These are phyloP conservation scores for Bathelium albidoporum DNA, from an alignment of 495 filamentous ascomycete species.

Conservation along the genomic window DNA sequence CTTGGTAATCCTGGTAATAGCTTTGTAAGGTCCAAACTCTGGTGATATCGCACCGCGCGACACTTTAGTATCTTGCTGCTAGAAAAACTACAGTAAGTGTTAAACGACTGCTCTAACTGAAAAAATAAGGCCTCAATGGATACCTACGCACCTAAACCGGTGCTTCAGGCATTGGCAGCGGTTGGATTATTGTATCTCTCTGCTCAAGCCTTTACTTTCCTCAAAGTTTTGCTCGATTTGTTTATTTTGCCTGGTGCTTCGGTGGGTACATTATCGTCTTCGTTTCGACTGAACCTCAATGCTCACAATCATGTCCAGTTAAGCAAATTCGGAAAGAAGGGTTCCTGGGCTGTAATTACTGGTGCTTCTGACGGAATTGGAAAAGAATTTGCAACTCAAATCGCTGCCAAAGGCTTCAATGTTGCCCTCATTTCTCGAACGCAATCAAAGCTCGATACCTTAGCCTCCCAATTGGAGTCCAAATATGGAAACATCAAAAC, in stretches of 20 bases:
- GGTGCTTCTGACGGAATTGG: constrained; percentile 95
- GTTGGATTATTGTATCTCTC: constrained; percentile 42
- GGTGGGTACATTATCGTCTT: constrained; percentile 32
- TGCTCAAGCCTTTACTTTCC: constrained; percentile 47
- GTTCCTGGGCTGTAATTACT: constrained; percentile 89
- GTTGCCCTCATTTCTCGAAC: constrained; percentile 89
- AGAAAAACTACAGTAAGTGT: too few relatives aligned
- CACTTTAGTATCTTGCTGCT: too few relatives aligned
- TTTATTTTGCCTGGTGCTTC: constrained; percentile 64
- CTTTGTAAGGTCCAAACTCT: too few relatives aligned
- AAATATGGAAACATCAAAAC: constrained; percentile 54
- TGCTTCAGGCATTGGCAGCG: constrained; percentile 18
- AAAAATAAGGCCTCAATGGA: constrained; percentile 3
- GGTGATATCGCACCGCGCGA: too few relatives aligned
- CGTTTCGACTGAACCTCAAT: neutral
- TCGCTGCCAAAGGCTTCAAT: constrained; percentile 88
- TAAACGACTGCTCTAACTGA: neutral
- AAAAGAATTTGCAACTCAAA: constrained; percentile 87
- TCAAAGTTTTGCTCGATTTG: constrained; percentile 56
- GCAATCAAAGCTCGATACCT: constrained; percentile 68
- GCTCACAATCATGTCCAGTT: constrained; percentile 45
- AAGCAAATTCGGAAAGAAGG: constrained; percentile 78
- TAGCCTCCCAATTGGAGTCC: constrained; percentile 63
- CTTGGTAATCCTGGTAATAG: too few relatives aligned
- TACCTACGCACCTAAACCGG: constrained; percentile 3